phyloP scores from a whole-genome alignment of 2,329 filamentous ascomycete genomes.

The Westerdykella sp. region DNA sequence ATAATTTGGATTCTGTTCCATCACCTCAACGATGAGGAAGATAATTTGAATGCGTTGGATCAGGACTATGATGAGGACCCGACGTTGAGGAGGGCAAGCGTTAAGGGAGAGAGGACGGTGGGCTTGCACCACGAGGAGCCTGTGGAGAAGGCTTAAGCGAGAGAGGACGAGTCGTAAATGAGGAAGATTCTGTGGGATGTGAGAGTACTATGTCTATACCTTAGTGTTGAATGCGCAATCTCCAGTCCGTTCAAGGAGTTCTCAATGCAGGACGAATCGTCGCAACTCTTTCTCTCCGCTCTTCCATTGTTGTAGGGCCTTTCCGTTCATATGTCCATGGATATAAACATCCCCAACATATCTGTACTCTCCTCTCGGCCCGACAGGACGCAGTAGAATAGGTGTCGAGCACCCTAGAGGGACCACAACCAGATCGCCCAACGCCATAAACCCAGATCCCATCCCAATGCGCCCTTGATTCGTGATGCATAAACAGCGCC shows the following conservation, averaged over 20 bases:
- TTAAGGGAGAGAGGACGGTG: conserved; percentile 17
- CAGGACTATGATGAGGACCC: conserved; percentile 28
- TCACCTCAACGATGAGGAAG: conserved; percentile 33
- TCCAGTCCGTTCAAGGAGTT: not conserved
- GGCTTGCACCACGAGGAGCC: conserved; percentile 13
- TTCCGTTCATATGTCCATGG: conserved; percentile 33
- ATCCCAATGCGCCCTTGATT: conserved; percentile 23
- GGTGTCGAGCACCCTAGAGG: conserved; percentile 35
- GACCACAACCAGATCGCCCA: conserved; percentile 29
- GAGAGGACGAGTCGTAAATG: too few relatives aligned
- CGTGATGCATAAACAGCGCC: conserved; percentile 16
- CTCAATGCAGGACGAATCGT: conserved; percentile 7
- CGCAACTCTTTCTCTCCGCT: conserved; percentile 3
- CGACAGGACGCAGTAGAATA: conserved; percentile 25
- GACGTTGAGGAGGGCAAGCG: conserved; percentile 21
- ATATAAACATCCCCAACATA: conserved; percentile 35
- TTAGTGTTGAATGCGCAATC: not conserved
- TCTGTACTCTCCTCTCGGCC: conserved; percentile 16
- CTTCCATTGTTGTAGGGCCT: conserved; percentile 19
- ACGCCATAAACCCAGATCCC: conserved; percentile 28
- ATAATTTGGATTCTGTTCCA: conserved; percentile 36
- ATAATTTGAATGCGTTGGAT: conserved; percentile 34
- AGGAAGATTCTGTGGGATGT: too few relatives aligned
- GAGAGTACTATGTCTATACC: too few relatives aligned
- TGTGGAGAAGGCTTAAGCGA: conserved; percentile 6